Percentiles rank a stretch among this genome's conserved stretches.
These are phyloP conservation scores for Trichophyton rubrum DNA, from an alignment of 2,329 filamentous ascomycete genomes.

Conservation along the genomic window DNA sequence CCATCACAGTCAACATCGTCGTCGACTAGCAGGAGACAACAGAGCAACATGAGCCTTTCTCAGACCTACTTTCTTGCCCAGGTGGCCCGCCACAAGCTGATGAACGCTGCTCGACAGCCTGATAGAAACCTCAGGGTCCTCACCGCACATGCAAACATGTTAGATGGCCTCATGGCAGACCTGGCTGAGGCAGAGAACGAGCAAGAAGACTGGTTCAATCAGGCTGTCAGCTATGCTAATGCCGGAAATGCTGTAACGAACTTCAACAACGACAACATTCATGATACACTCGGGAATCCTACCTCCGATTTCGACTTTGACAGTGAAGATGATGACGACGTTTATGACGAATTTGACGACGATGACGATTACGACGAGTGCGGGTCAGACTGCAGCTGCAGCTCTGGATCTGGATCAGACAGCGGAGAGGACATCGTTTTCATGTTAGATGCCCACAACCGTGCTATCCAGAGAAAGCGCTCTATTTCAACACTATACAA, in stretches of 20 bases:
- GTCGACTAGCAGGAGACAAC: conserved; percentile 41
- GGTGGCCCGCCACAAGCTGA: conserved; percentile 92
- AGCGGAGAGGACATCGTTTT: conserved; percentile 1
- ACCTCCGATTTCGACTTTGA: conserved; percentile 41
- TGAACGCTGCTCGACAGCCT: conserved; percentile 71
- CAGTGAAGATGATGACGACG: conserved; percentile 20
- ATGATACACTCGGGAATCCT: conserved; percentile 49
- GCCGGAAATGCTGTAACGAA: conserved; percentile 32
- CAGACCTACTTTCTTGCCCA: conserved; percentile 98
- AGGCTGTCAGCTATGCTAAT: conserved; percentile 68
- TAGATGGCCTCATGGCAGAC: conserved; percentile 84
- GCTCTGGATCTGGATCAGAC: neutral
- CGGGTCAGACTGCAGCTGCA: conserved; percentile 8
- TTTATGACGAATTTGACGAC: conserved; percentile 3
- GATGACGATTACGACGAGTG: conserved; percentile 16
- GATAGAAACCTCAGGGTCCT: conserved; percentile 93
- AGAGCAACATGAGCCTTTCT: conserved; percentile 83
- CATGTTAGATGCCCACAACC: conserved; percentile 5
- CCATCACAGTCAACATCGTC: conserved; percentile 21
- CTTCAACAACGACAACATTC: conserved; percentile 52
- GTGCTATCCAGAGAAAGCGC: neutral
- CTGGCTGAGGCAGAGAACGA: conserved; percentile 89
- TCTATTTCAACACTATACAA: conserved; percentile 15
- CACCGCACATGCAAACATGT: conserved; percentile 94
- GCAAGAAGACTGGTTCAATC: conserved; percentile 97